phyloP scores from a whole-genome alignment of 176 grass and related monocot genomes.

The Carex parvula region DNA sequence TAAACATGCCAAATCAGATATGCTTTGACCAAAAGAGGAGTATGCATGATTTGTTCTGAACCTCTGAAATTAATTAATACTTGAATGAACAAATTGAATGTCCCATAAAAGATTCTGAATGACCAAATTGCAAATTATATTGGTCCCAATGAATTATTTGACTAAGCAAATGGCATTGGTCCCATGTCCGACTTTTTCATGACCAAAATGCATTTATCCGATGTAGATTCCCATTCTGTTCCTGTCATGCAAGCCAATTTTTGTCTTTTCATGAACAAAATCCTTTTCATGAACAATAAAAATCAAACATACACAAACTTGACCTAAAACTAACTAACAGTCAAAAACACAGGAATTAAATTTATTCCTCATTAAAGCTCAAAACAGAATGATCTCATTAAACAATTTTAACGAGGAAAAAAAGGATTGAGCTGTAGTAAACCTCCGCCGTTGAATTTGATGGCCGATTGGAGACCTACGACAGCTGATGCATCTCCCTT shows the following conservation, averaged over 20 bases:
- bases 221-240: not conserved
- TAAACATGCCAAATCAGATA: not conserved
- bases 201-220: not conserved
- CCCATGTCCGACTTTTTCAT: not conserved
- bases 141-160: not conserved
- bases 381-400: not conserved
- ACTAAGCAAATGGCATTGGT: not conserved
- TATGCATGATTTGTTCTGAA: not conserved
- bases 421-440: not conserved
- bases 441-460: constrained; percentile 98
- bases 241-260: not conserved
- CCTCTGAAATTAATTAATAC: not conserved
- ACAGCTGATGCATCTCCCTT: constrained; percentile 63
- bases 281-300: not conserved
- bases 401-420: not conserved
- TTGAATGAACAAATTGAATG: not conserved
- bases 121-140: not conserved
- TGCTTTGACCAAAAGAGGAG: not conserved
- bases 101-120: not conserved
- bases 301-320: not conserved
- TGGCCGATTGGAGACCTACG: constrained; percentile 64
- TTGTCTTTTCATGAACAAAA: not conserved
- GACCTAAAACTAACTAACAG: not conserved
- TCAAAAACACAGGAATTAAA: not conserved
- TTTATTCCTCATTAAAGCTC: not conserved